Evolutionary conservation across 1,139 yeast species (phyloP), one percentile per base, ranked within the genome.

Genomic region (Sugiyamaella xylanicola): DNA sequence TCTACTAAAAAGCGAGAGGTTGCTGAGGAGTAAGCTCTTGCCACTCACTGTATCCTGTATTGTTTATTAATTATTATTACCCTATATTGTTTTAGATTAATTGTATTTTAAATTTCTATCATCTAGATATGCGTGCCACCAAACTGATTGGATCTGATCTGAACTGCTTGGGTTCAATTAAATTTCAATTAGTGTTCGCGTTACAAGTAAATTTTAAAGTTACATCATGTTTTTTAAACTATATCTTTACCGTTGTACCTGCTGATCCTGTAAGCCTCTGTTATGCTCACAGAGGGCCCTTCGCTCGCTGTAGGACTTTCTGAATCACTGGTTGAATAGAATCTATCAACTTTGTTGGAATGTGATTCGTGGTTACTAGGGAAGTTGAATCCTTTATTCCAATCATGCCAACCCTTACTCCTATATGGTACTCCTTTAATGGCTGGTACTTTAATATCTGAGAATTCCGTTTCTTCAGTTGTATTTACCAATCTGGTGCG

Each of bases 1-100:
- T 39, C 55, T 17, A 46, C 50, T 25, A 55, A 55, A 46, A 54
- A 41, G 36, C 56, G 51, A 17, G 62, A 51, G 9, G 22, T 53
- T 15, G 50, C 15, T 15, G 54, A 48, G 27, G 52, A 48, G 52
- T 48, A 48, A 48, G 32, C 21, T 11, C 42, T 8, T 32, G 37
- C 37, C 37, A 32, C 37, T 16, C 15, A 3, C 22, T 46, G 8
- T 20, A 19, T 9, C 5, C 39, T 1, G 20, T 16, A 13, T 35
- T n/a, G 15, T 3, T 21, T 46, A 2, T 36, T 20, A 22, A 15
- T 19, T 21, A 22, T 19, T 21, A 4, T 41, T 41, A 25, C 11
- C 21, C 3, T 19, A 20, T 2, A 8, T 22, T 15, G 29, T 22
- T 16, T 17, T 36, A 41, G 45, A 21, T 27, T 41, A 41, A 21